A percentile compares a stretch with the other conserved stretches of the same genome.
These are phyloP conservation scores for Dicorynia guianensis DNA, from an alignment of 306 rosid species.

Conservation along the genomic window DNA sequence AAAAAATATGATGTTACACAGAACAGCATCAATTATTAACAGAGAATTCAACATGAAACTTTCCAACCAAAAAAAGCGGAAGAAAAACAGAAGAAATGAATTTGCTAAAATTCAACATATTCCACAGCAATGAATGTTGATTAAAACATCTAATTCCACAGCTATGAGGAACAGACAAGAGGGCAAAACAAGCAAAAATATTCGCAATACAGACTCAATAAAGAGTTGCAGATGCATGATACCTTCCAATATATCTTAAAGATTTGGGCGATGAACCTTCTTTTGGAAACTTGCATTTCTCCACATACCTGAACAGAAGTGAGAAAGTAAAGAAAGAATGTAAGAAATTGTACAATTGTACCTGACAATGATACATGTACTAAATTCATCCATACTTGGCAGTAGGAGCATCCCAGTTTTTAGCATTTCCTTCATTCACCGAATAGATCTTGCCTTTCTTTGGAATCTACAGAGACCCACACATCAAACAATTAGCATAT, in stretches of 20 bases:
- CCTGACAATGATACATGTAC: slow-evolving; percentile 10
- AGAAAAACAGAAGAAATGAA: background rate
- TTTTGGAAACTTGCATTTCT: slow-evolving; percentile 86
- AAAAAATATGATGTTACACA: no score
- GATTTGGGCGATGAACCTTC: slow-evolving; percentile 94
- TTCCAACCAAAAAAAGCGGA: no score
- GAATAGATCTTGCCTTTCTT: slow-evolving; percentile 93
- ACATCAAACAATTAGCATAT: slow-evolving; percentile 23
- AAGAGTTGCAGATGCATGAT: slow-evolving; percentile 32
- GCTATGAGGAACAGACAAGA: background rate
- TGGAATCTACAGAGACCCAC: slow-evolving; percentile 68
- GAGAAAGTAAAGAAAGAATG: slow-evolving; percentile 9
- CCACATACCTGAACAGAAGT: slow-evolving; percentile 65
- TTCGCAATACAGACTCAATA: background rate
- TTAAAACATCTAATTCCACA: background rate
- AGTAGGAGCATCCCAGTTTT: slow-evolving; percentile 95
- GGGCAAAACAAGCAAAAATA: background rate
- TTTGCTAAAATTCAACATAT: background rate
- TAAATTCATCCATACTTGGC: slow-evolving; percentile 59
- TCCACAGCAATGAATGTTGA: background rate
- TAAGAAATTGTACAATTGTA: slow-evolving; percentile 31
- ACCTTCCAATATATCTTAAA: slow-evolving; percentile 98
- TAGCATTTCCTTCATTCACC: slow-evolving; percentile 98
- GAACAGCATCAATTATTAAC: no score
- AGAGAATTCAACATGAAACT: no score